Evolutionary conservation across 23 red algal species (phyloP).

Genomic region (Gracilaria gracilis): DNA sequence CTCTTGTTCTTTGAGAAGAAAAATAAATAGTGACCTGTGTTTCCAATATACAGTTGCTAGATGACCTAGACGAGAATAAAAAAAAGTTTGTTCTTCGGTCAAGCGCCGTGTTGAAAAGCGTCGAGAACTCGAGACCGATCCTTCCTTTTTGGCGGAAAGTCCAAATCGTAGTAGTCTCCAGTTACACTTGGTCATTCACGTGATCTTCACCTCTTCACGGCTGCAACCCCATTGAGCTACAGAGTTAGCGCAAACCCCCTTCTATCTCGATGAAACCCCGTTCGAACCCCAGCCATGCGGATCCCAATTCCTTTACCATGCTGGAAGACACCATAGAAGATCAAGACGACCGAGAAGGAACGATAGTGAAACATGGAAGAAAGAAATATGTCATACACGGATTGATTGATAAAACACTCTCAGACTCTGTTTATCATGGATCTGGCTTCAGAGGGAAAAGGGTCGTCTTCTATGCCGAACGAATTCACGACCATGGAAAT

Average conservation of each 20-base stretch:
- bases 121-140: neutral
- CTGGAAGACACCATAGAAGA: too few species aligned
- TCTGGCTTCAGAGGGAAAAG: too few species aligned
- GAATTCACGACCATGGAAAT: conserved; percentile 19
- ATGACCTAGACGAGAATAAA: too few species aligned
- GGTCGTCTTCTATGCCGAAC: neutral
- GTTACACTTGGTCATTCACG: neutral
- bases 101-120: neutral
- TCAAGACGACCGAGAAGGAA: neutral
- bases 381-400: conserved; percentile 2
- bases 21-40: too few species aligned
- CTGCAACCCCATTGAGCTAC: too few species aligned
- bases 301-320: too few species aligned
- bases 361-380: conserved; percentile 4
- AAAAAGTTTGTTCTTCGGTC: neutral
- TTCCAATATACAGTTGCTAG: too few species aligned
- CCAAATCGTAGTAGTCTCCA: neutral
- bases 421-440: neutral
- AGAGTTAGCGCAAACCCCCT: too few species aligned
- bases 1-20: too few species aligned
- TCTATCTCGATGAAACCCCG: too few species aligned
- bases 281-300: too few species aligned
- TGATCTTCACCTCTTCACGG: too few species aligned
- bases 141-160: neutral
- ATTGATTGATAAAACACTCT: neutral